Evolutionary conservation across 768 basidiomycete species (phyloP).

Genomic region (Amanita polypyramis): DNA sequence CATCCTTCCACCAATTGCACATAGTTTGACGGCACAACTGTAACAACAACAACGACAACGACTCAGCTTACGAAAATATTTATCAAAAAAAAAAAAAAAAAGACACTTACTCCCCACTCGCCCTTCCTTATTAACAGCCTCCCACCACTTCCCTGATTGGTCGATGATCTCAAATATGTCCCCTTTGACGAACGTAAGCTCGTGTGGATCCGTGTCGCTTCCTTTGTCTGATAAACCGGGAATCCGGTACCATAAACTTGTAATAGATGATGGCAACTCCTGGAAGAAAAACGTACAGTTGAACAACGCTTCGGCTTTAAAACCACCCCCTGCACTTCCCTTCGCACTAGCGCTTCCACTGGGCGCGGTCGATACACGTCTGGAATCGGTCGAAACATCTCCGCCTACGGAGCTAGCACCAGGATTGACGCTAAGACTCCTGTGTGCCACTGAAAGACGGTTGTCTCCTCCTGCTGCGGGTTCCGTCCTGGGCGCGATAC

Average conservation of each 20-base stretch:
- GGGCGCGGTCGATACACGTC: slow-evolving; percentile 12
- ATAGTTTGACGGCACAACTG: slow-evolving; percentile 34
- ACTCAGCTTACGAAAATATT: too few relatives aligned
- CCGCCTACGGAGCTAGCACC: slow-evolving; percentile 1
- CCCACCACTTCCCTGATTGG: slow-evolving; percentile 81
- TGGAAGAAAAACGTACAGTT: slow-evolving; percentile 31
- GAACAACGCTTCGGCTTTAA: slow-evolving; percentile 20
- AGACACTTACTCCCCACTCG: slow-evolving; percentile 48
- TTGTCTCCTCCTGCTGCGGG: background rate
- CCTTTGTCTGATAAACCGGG: slow-evolving; percentile 46
- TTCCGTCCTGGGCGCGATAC: background rate
- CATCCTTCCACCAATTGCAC: slow-evolving; percentile 16
- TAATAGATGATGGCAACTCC: too few relatives aligned
- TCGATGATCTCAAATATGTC: slow-evolving; percentile 79
- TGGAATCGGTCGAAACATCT: background rate
- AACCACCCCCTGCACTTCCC: slow-evolving; percentile 2
- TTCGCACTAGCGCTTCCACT: slow-evolving; percentile 7
- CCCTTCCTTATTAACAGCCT: slow-evolving; percentile 59
- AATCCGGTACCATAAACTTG: background rate
- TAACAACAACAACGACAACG: background rate
- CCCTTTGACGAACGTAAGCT: slow-evolving; percentile 78
- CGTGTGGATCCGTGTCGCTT: slow-evolving; percentile 70
- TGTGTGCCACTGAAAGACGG: background rate
- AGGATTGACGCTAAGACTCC: background rate
- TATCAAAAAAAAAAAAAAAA: background rate